Percentiles rank a stretch among this genome's conserved stretches.
phyloP scores from a whole-genome alignment of 73 alveolate genomes.

The Vitrella brassicaformis region DNA sequence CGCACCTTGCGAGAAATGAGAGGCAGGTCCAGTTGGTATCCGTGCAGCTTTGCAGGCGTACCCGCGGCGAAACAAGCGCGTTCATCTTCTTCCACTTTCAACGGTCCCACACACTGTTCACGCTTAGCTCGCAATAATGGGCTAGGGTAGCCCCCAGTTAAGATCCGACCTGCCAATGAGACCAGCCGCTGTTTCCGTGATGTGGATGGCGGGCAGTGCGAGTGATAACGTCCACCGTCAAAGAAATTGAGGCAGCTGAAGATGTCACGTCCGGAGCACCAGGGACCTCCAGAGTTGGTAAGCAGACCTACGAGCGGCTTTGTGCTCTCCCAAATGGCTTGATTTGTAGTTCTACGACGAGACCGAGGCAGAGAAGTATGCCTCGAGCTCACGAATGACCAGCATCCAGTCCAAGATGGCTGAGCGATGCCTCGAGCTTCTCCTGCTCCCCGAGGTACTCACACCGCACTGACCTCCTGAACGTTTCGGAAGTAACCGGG shows the following conservation, averaged over 20 bases:
- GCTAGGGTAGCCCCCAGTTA: too few species aligned
- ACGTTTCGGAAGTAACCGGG: too few species aligned
- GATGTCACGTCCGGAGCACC: conserved; percentile 48
- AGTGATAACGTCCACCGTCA: too few species aligned
- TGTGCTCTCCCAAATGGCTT: not conserved
- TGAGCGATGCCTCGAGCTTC: conserved; percentile 60
- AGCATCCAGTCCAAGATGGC: conserved; percentile 56
- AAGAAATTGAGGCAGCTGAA: not conserved
- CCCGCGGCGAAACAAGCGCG: too few species aligned
- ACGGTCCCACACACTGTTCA: not conserved
- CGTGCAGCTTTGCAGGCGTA: too few species aligned
- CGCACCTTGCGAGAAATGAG: too few species aligned
- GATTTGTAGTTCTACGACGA: conserved; percentile 26
- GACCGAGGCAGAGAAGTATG: conserved; percentile 52
- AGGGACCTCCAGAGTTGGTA: conserved; percentile 52
- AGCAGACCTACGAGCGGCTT: not conserved
- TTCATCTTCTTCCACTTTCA: not conserved
- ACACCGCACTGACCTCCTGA: too few species aligned
- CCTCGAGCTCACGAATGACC: conserved; percentile 54
- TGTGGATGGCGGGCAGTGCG: too few species aligned
- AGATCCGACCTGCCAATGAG: not conserved
- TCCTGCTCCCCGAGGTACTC: conserved; percentile 50
- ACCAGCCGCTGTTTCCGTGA: not conserved
- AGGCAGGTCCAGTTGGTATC: too few species aligned
- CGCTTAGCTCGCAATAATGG: not conserved